phyloP scores from a whole-genome alignment of 1,139 yeast genomes.

The Diutina sp. region DNA sequence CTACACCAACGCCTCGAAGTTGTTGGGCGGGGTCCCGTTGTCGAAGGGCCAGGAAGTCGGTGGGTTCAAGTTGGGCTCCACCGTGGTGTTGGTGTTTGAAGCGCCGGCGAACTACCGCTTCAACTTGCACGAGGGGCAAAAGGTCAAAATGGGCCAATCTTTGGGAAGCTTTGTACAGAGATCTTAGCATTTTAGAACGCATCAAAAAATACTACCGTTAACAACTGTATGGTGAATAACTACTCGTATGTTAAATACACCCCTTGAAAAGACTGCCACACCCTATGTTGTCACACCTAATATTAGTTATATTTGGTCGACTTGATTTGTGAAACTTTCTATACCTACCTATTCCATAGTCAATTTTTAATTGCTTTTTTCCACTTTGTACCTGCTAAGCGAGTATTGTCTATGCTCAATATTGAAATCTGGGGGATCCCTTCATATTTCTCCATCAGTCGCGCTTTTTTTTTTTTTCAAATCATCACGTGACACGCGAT shows the following conservation, averaged over 20 bases:
- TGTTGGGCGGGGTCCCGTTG: slow-evolving; percentile 84
- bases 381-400: no score
- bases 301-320: background rate
- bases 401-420: no score
- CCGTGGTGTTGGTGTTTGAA: slow-evolving; percentile 91
- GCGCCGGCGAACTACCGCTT: slow-evolving; percentile 79
- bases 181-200: background rate
- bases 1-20: slow-evolving; percentile 63
- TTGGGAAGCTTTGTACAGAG: slow-evolving; percentile 38
- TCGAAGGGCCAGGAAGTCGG: slow-evolving; percentile 94
- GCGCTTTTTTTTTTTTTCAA: no score
- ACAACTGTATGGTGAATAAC: no score
- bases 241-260: no score
- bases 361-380: no score
- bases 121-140: slow-evolving; percentile 55
- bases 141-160: slow-evolving; percentile 75
- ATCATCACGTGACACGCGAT: background rate
- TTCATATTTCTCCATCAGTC: no score
- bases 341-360: no score
- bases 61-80: slow-evolving; percentile 90
- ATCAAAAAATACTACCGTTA: background rate
- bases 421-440: no score
- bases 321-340: no score
- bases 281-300: background rate
- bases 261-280: background rate